phyloP scores from a whole-genome alignment of 1,139 yeast species.

The Suzukiozyma palmioleophila region DNA sequence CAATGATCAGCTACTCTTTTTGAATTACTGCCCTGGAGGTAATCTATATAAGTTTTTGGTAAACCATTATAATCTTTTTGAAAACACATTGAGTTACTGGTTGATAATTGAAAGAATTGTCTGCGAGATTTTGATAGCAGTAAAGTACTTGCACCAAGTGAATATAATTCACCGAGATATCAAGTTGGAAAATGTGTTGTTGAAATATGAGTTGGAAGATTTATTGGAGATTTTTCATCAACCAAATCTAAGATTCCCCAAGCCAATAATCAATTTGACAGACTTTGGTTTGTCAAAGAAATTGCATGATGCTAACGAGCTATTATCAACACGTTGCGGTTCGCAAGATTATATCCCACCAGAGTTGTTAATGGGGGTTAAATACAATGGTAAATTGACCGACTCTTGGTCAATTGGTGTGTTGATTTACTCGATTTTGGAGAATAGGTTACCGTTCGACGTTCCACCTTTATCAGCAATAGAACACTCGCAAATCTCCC shows the following conservation, averaged over 20 bases:
- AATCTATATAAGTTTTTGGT: slow-evolving; percentile 39
- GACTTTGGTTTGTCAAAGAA: slow-evolving; percentile 86
- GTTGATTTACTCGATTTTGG: slow-evolving; percentile 75
- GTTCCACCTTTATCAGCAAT: slow-evolving; percentile 41
- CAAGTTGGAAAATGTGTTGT: slow-evolving; percentile 74
- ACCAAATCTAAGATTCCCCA: slow-evolving; percentile 8
- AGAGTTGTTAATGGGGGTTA: slow-evolving; percentile 82
- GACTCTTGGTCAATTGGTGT: slow-evolving; percentile 97
- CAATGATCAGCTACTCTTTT: slow-evolving; percentile 49
- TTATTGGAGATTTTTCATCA: slow-evolving; percentile 8
- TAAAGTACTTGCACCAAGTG: slow-evolving; percentile 65
- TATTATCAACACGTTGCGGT: slow-evolving; percentile 85
- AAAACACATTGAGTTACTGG: slow-evolving; percentile 32
- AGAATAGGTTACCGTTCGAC: slow-evolving; percentile 87
- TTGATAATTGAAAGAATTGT: slow-evolving; percentile 55
- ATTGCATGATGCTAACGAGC: slow-evolving; percentile 53
- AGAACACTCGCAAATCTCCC: slow-evolving; percentile 26
- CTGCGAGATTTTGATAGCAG: slow-evolving; percentile 64
- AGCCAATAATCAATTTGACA: slow-evolving; percentile 59
- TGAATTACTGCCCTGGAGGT: slow-evolving; percentile 82
- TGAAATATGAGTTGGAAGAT: slow-evolving; percentile 30
- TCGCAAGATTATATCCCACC: slow-evolving; percentile 96
- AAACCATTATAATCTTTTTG: slow-evolving; percentile 14
- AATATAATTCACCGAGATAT: slow-evolving; percentile 82
- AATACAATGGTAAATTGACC: slow-evolving; percentile 84